phyloP scores from a whole-genome alignment of 805 yeast genomes.

The Starmerella asiatica region DNA sequence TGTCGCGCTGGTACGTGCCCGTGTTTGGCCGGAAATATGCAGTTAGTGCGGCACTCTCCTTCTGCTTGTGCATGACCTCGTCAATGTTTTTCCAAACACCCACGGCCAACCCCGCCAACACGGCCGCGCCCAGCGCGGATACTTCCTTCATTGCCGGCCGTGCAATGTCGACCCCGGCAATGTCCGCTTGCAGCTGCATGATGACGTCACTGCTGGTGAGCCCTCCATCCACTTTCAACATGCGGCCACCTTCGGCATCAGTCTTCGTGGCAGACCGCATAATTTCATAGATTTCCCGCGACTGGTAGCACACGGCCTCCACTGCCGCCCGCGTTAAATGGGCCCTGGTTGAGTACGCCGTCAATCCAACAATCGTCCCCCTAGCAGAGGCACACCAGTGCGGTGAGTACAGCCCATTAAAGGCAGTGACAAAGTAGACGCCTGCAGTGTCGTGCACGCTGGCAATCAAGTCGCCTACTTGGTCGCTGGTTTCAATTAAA shows the following conservation, averaged over 20 bases:
- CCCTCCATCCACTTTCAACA: constrained; percentile 74
- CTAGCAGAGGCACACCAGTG: constrained; percentile 90
- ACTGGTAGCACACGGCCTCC: constrained; percentile 91
- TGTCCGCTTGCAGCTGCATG: constrained; percentile 87
- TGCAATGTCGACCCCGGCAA: constrained; percentile 72
- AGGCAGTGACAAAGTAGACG: constrained; percentile 88
- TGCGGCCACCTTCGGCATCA: background rate
- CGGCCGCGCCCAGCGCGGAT: constrained; percentile 92
- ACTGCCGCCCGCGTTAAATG: constrained; percentile 91
- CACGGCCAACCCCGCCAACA: constrained; percentile 78
- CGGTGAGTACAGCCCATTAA: constrained; percentile 88
- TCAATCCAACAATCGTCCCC: constrained; percentile 85
- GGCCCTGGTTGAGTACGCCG: constrained; percentile 80
- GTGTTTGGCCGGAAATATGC: constrained; percentile 29
- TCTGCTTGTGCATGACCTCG: constrained; percentile 38
- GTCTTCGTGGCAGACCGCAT: constrained; percentile 72
- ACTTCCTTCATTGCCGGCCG: constrained; percentile 78
- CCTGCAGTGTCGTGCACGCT: constrained; percentile 75
- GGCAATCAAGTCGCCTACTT: constrained; percentile 80
- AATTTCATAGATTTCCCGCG: constrained; percentile 75
- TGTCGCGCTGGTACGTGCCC: constrained; percentile 46
- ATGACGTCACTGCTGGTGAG: constrained; percentile 84
- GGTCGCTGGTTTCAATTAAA: constrained; percentile 65
- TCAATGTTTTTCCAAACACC: constrained; percentile 60
- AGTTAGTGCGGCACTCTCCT: constrained; percentile 15